Base-by-base conservation (phyloP, 2,329 filamentous ascomycete species). In the Neonectria sp. region DNA sequence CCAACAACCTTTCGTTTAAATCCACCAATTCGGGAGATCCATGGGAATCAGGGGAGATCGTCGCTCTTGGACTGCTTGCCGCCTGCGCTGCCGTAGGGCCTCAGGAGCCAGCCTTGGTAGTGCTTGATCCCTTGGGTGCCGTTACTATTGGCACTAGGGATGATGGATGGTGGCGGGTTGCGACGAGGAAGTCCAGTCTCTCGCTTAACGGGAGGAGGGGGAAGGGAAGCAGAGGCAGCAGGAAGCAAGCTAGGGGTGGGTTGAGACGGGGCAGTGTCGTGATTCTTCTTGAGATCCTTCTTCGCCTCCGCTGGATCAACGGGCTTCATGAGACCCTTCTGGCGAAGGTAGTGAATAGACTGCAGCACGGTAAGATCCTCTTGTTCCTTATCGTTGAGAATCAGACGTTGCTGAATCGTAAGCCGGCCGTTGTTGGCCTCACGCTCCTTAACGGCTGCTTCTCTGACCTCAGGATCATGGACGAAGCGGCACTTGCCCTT, bases 401-500 rank as follows among this genome's bases (percentile, higher is more conserved):
- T 86, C 61, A 92, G 80, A 48, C 90, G 89, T 77, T 92, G 90
- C 78, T 90, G 87, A 61, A 92, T 86, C 5, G 90, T 92, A 80
- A 91, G 86, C 57, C 88, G 87, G 53, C 90, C 90, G 67, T 90
- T 89, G 73, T 92, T 92, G 74, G 86, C 84, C 73, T 90, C 89
- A 66, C 89, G 87, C 77, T 91, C 90, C 75, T 86, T 87, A 55
- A 92, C 83, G 64, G 90, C 90, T 71, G 88, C 88, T 74, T 90
- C 88, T 72, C 90, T 86, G 65, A 90, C 87, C 69, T 87, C 86
- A 21, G 86, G 85, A 77, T 92, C 90, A 78, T 92, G 90, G 70
- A 91, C 89, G 81, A 92, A 92, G 81, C 90, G 90, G 84, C 90
- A 92, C 89, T 92, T 92, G 89, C 89, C 89, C 86, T 91, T 91